A percentile compares a stretch with the other conserved stretches of the same genome.
Conservation (phyloP, 2,329 filamentous ascomycete species). For the Arthrocladium fulminans region DNA sequence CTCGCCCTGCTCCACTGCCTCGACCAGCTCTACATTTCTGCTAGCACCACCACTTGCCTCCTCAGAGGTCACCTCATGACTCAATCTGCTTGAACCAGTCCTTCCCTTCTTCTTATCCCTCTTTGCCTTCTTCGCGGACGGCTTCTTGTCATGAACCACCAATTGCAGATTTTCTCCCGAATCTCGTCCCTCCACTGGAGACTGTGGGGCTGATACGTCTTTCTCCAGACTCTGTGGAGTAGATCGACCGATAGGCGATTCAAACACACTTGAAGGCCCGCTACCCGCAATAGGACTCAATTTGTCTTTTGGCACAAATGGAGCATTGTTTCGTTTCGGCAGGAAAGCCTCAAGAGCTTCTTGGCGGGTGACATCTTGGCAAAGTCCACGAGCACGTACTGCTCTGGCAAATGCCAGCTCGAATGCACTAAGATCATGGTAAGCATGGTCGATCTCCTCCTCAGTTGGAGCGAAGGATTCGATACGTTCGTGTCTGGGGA, state of each 20-base stretch:
- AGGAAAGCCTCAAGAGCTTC: conserved; percentile 17
- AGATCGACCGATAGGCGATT: neutral
- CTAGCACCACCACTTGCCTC: neutral
- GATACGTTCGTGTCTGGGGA: neutral
- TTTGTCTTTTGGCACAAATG: conserved; percentile 4
- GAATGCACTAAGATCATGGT: conserved; percentile 11
- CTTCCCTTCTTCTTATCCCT: conserved; percentile 15
- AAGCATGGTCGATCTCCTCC: neutral
- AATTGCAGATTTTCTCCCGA: neutral
- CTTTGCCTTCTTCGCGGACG: conserved; percentile 16
- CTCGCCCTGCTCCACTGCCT: neutral
- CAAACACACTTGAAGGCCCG: conserved; percentile 3
- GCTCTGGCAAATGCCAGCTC: conserved; percentile 19
- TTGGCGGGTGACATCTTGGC: conserved; percentile 12
- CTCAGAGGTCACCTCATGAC: neutral
- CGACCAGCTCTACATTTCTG: neutral
- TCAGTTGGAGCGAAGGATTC: neutral
- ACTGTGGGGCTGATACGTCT: neutral
- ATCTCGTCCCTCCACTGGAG: neutral
- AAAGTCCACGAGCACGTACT: conserved; percentile 15
- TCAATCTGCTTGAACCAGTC: neutral
- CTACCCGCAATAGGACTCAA: conserved; percentile 1
- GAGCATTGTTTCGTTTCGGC: conserved; percentile 12
- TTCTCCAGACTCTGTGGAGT: too few species aligned
- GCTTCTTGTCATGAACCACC: conserved; percentile 6